phyloP scores from a whole-genome alignment of 2,329 filamentous ascomycete species.

The Zalaria obscura region DNA sequence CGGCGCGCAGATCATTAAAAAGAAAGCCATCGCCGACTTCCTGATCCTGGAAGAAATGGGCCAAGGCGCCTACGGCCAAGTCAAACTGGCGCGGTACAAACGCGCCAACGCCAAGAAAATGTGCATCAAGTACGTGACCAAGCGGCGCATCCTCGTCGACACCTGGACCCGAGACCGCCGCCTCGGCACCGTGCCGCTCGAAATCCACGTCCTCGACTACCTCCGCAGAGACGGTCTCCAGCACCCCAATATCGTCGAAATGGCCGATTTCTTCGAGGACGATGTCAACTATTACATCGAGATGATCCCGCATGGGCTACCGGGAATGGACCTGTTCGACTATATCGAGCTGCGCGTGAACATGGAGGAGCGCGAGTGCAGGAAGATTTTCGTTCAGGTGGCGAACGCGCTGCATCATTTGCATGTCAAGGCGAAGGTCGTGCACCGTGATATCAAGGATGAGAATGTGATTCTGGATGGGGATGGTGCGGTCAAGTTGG shows the following conservation, averaged over 20 bases:
- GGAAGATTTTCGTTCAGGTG: constrained; percentile 91
- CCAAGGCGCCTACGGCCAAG: constrained; percentile 92
- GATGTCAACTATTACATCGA: constrained; percentile 96
- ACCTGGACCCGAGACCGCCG: constrained; percentile 93
- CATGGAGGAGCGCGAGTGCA: constrained; percentile 89
- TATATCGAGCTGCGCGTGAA: constrained; percentile 94
- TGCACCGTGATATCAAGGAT: constrained; percentile 97
- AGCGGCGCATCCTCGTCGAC: constrained; percentile 89
- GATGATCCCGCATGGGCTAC: constrained; percentile 87
- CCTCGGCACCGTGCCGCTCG: constrained; percentile 84
- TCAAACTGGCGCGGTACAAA: constrained; percentile 85
- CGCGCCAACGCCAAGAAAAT: constrained; percentile 59
- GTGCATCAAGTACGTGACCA: constrained; percentile 95
- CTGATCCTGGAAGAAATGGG: constrained; percentile 95
- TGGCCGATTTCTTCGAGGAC: constrained; percentile 60
- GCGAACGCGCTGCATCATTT: constrained; percentile 80
- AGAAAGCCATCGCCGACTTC: constrained; percentile 83
- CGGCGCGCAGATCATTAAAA: constrained; percentile 26
- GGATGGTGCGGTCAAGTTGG: constrained; percentile 89
- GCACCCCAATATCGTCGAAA: constrained; percentile 54
- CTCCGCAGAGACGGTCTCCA: constrained; percentile 57
- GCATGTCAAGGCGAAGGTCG: constrained; percentile 78
- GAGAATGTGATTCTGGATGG: constrained; percentile 96
- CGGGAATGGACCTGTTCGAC: constrained; percentile 97
- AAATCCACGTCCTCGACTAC: constrained; percentile 94